A percentile compares a stretch with the other conserved stretches of the same genome.
Conservation (phyloP, 2,329 filamentous ascomycete species). For the Alternaria postmessia region DNA sequence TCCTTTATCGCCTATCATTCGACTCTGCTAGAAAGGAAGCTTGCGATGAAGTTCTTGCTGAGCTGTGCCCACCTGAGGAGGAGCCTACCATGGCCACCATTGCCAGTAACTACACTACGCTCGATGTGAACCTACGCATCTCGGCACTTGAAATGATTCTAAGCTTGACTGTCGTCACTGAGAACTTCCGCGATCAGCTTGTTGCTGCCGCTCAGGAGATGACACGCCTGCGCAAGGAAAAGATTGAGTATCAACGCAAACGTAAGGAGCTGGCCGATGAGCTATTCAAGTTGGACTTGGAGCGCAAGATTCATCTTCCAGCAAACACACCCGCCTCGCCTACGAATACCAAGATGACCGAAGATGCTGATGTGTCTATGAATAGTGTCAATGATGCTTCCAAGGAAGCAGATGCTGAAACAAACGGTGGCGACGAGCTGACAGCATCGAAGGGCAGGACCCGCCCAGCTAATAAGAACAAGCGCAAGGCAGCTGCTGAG, state of each 20-base stretch:
- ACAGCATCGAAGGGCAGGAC: conserved; percentile 68
- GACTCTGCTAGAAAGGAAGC: conserved; percentile 71
- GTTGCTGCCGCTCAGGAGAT: conserved; percentile 92
- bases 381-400: conserved; percentile 65
- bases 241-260: conserved; percentile 88
- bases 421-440: conserved; percentile 61
- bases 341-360: conserved; percentile 58
- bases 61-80: conserved; percentile 80
- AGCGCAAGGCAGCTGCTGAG: conserved; percentile 75
- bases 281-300: conserved; percentile 73
- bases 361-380: conserved; percentile 69
- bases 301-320: conserved; percentile 75
- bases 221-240: conserved; percentile 93
- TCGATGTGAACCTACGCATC: conserved; percentile 85
- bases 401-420: conserved; percentile 73
- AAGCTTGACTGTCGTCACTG: conserved; percentile 85
- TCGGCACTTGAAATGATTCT: conserved; percentile 84
- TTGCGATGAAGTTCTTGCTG: conserved; percentile 80
- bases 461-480: conserved; percentile 69
- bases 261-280: conserved; percentile 74
- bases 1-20: conserved; percentile 84
- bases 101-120: conserved; percentile 71
- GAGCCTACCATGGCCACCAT: conserved; percentile 81
- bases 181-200: conserved; percentile 85
- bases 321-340: conserved; percentile 74